Evolutionary conservation across 768 basidiomycete genomes (phyloP), one percentile per base, ranked within the genome.

Genomic region (Lentinula detonsa): DNA sequence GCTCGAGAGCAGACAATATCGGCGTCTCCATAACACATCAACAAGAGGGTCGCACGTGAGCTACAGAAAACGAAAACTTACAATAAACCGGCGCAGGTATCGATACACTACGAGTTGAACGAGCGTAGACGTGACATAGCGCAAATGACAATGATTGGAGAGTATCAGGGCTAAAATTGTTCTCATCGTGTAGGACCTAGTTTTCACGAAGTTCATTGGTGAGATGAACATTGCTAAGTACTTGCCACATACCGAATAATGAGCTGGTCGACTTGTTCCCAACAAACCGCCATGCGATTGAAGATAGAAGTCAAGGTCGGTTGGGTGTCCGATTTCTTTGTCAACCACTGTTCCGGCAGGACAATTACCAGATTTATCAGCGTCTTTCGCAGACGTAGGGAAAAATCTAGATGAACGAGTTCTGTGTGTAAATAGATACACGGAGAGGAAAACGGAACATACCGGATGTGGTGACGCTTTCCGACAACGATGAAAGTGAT

Each of bases 81-180:
- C 90, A 91, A 65, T 91, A 91, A 0, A 91, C 89, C 0, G 90
- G 90, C 0, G 90, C 90, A 0, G 90, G 90, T 54, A 91, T 91
- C 0, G 90, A 91, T 1, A 91, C 90, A 0, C 89, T 88, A 23
- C 90, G 85, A 3, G 90, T 91, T 9, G 89, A 84, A 2, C 90
- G 82, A 1, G 90, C 88, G 64, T 91, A 85, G 2, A 85, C 82
- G 55, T 87, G 85, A 65, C 84, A 86, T 0, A 87, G 71, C 0
- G 90, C 86, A 57, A 88, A 93, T 0, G 90, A 85, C 3, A 86
- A 67, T 0, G 81, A 80, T 58, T 90, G 88, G 7, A 90, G 67
- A 31, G 79, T 78, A 65, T 88, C 86, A 23, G 84, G 55, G 11
- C 8, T 13, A 5, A 23, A 21, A 50, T 52, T n/a, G 31, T 18